Percentiles rank a stretch among this genome's conserved stretches.
Evolutionary conservation across 768 basidiomycete genomes (phyloP).

Genomic region (Mycena belliarum): DNA sequence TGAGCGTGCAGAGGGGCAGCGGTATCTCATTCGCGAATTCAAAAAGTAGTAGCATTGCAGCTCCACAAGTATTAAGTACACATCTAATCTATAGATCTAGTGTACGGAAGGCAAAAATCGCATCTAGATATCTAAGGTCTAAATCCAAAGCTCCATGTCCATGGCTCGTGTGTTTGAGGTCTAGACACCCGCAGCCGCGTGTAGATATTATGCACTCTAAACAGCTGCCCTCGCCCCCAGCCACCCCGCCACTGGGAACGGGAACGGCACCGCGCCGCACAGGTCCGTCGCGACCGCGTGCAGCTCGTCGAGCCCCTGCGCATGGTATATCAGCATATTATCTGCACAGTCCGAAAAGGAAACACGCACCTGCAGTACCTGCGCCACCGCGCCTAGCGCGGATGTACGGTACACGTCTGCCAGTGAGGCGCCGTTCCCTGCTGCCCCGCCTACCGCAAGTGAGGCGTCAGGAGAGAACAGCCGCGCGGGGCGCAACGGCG

Average conservation of each 20-base stretch:
- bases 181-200: no score
- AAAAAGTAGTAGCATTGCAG: no score
- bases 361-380: slow-evolving; percentile 33
- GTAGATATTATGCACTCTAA: not conserved
- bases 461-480: slow-evolving; percentile 46
- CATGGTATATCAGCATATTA: no score
- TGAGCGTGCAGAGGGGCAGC: no score
- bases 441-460: slow-evolving; percentile 17
- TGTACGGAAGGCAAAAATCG: no score
- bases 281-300: slow-evolving; percentile 35
- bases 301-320: slow-evolving; percentile 39
- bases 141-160: no score
- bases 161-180: no score
- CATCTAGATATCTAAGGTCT: no score
- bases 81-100: no score
- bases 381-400: slow-evolving; percentile 39
- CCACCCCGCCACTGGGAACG: slow-evolving; percentile 39
- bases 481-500: slow-evolving; percentile 42
- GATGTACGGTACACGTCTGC: slow-evolving; percentile 44
- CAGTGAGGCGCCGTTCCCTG: slow-evolving; percentile 23
- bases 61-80: no score
- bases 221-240: slow-evolving; percentile 31
- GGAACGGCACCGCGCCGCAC: slow-evolving; percentile 43
- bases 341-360: not conserved
- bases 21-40: no score